Percentiles rank a stretch among this genome's conserved stretches.
These are phyloP conservation scores for Podospora tetraspora DNA, from an alignment of 495 filamentous ascomycete genomes.

Conservation along the genomic window DNA sequence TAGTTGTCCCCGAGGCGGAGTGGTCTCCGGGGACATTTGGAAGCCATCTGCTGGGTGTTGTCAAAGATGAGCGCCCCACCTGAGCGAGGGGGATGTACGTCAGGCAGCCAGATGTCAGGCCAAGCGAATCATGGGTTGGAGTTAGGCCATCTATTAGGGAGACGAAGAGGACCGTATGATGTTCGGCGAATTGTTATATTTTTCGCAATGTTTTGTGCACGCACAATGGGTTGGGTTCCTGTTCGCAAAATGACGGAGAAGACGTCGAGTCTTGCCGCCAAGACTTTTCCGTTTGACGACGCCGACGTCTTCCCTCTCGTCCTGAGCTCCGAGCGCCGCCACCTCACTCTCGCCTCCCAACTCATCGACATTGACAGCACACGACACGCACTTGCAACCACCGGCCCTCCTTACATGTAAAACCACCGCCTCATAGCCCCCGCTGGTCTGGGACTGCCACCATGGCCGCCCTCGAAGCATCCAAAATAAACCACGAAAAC, in stretches of 20 bases:
- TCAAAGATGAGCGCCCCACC: not conserved
- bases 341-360: not conserved
- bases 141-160: not conserved
- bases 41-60: no score
- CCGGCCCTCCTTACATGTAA: not conserved
- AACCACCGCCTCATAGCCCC: not conserved
- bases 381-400: not conserved
- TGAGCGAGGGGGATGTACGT: not conserved
- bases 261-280: not conserved
- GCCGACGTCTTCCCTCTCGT: not conserved
- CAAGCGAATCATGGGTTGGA: no score
- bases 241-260: not conserved
- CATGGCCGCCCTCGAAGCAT: conserved; percentile 42
- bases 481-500: conserved; percentile 44
- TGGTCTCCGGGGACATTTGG: no score
- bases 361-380: not conserved
- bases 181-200: not conserved
- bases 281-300: not conserved
- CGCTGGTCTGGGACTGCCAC: conserved; percentile 7
- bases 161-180: not conserved
- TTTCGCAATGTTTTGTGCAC: no score
- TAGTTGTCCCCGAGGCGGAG: no score
- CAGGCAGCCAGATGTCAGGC: no score
- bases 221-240: no score
- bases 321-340: not conserved